Percentiles rank a stretch among this genome's conserved stretches.
These are phyloP conservation scores for Clitopilus hobsonii DNA, from an alignment of 768 basidiomycete genomes.

Conservation along the genomic window DNA sequence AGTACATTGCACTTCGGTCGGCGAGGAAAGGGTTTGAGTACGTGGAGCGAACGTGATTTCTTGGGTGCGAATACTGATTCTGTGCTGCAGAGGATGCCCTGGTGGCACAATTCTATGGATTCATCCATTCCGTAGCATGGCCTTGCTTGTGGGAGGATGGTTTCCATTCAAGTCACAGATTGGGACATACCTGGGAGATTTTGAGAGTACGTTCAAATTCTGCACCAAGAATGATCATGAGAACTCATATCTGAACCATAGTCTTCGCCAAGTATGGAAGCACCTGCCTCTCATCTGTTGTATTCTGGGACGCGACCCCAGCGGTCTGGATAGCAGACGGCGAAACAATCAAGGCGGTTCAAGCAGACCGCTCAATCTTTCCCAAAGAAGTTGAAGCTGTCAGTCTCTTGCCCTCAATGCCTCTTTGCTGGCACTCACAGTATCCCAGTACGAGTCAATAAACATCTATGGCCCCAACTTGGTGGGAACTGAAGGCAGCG, in stretches of 20 bases:
- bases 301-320: constrained; percentile 22
- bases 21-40: constrained; percentile 8
- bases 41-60: neutral
- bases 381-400: constrained; percentile 35
- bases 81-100: constrained; percentile 11
- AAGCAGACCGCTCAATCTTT: constrained; percentile 27
- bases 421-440: neutral
- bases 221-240: neutral
- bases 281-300: constrained; percentile 32
- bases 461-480: constrained; percentile 45
- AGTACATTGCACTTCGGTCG: constrained; percentile 8
- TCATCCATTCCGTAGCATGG: constrained; percentile 23
- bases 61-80: neutral
- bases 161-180: constrained; percentile 30
- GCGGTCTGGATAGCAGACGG: constrained; percentile 40
- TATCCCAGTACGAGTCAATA: constrained; percentile 29
- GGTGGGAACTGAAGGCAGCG: constrained; percentile 32
- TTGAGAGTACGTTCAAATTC: constrained; percentile 26
- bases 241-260: constrained; percentile 8
- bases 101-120: constrained; percentile 17
- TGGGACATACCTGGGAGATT: constrained; percentile 28
- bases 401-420: neutral
- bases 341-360: constrained; percentile 33
- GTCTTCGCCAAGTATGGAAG: constrained; percentile 34
- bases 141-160: constrained; percentile 19